Evolutionary conservation across 345 rosid genomes (phyloP), one percentile per base, ranked within the genome.

Genomic region (Hibiscus mutabilis): DNA sequence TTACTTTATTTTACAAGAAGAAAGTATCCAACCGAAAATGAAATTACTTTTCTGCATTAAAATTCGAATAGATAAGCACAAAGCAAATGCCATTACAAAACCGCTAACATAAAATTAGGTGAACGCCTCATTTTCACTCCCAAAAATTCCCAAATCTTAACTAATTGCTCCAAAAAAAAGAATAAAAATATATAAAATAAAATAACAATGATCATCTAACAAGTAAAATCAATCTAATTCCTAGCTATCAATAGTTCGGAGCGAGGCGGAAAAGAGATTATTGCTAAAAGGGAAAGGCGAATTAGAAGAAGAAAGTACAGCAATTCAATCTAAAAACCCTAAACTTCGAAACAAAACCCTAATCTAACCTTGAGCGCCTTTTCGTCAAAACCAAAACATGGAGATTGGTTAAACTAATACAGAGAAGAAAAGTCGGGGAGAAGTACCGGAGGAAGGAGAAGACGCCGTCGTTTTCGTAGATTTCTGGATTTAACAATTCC

Each of bases 381-480:
- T 40, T 40, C 12, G 59, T 5, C 47, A 35, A 53, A n/a, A 68
- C 60, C 60, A 69, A 69, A 55, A 69, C 72, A 61, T 51, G 57
- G 35, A 63, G 15, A 13, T 37, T 52, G 72, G 18, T 12, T 2
- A 68, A n/a, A n/a, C n/a, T n/a, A n/a, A n/a, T n/a, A n/a, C n/a
- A n/a, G n/a, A n/a, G n/a, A n/a, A n/a, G n/a, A n/a, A n/a, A n/a
- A n/a, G n/a, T n/a, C n/a, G n/a, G n/a, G n/a, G n/a, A n/a, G n/a
- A n/a, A 60, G 12, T 55, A 69, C 72, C 44, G 2, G 13, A 10
- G 29, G 58, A 9, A 40, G 49, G 51, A 33, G 72, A 63, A 69
- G 51, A 55, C 19, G 49, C 14, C 49, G 29, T 18, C 18, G 62
- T 11, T 42, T 10, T 2, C 46, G 3, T 9, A 42, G 14, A 42